Evolutionary conservation across 192 early-diverging fungal species (phyloP).

Genomic region (Coemansia sp.): DNA sequence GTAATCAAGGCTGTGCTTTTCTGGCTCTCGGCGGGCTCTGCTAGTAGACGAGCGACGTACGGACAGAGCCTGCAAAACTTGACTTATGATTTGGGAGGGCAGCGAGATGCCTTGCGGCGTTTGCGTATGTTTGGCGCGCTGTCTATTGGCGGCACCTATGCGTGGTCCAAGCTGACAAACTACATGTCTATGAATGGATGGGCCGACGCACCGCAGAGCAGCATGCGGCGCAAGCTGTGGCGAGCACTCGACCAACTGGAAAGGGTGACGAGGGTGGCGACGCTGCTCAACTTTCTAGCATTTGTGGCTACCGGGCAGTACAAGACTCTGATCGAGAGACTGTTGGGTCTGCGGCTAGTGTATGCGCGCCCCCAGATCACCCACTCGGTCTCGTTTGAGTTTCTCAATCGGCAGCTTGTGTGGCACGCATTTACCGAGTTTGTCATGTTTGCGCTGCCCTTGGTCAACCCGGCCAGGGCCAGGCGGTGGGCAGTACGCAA

Average conservation of each 20-base stretch:
- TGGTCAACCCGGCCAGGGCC: conserved; percentile 62
- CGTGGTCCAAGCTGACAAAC: conserved; percentile 60
- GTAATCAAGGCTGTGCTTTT: conserved; percentile 67
- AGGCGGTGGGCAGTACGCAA: conserved; percentile 37
- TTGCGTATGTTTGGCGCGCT: conserved; percentile 48
- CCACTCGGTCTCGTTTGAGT: conserved; percentile 85
- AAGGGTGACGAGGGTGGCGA: conserved; percentile 56
- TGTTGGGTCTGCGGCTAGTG: conserved; percentile 80
- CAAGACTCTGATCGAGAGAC: conserved; percentile 70
- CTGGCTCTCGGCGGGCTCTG: conserved; percentile 69
- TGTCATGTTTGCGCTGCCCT: conserved; percentile 77
- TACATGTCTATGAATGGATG: conserved; percentile 65
- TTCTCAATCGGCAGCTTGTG: conserved; percentile 89
- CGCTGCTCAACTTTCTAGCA: conserved; percentile 77
- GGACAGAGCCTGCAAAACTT: conserved; percentile 83
- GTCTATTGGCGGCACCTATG: conserved; percentile 71
- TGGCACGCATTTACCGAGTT: conserved; percentile 95
- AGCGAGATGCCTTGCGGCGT: conserved; percentile 31
- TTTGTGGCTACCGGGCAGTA: conserved; percentile 87
- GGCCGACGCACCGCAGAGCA: conserved; percentile 64
- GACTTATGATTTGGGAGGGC: conserved; percentile 63
- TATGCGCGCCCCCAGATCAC: conserved; percentile 70
- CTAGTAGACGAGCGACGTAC: conserved; percentile 67
- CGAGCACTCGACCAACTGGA: conserved; percentile 61
- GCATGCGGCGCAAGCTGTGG: conserved; percentile 55